Base-by-base conservation (phyloP, 768 basidiomycete genomes). In the Heimioporus sp. region DNA sequence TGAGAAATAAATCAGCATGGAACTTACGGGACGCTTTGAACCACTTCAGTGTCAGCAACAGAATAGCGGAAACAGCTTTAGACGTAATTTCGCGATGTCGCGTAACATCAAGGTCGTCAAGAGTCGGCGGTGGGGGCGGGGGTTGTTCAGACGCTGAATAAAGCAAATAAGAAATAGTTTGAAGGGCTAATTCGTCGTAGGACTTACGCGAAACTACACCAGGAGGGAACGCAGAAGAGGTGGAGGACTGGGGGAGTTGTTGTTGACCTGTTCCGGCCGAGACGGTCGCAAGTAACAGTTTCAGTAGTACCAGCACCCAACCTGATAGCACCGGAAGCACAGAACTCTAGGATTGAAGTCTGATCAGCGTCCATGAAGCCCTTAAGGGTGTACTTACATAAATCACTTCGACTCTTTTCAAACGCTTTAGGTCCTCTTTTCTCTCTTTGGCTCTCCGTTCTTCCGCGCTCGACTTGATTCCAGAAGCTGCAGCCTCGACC, bases 11-110 rank as follows among this genome's bases (percentile, higher is more conserved):
- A 49, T 20, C 24, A 40, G 19, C 16, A 37, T 45, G 43, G 43
- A 10, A 79, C 93, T 68, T 59, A 98, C 96, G 97, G 46, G 96
- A 98, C 20, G 90, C 90, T 71, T 98, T 98, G 78, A 98, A 96
- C 97, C 97, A 99, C 68, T 98, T 97, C 58, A 99, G 69, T 2
- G 90, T 81, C 35, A 98, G 74, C 6, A 98, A 71, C 24, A 99
- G 70, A 51, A 98, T 97, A 1, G 94, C 96, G 13, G 97, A 98
- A 5, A 97, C 92, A 0, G 94, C 94, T 68, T 99, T 99, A 11
- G 92, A 92, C 0, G 92, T 97, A 59, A 99, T 95, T 70, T 99
- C 97, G 36, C 96, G 90, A 71, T 98, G 96, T 11, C 97, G 83
- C 21, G 85, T 87, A 30, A 95, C 87, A 65, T 99, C 97, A 44